Evolutionary conservation across 768 basidiomycete genomes (phyloP), one percentile per base, ranked within the genome.

Genomic region (Trametes maxima): DNA sequence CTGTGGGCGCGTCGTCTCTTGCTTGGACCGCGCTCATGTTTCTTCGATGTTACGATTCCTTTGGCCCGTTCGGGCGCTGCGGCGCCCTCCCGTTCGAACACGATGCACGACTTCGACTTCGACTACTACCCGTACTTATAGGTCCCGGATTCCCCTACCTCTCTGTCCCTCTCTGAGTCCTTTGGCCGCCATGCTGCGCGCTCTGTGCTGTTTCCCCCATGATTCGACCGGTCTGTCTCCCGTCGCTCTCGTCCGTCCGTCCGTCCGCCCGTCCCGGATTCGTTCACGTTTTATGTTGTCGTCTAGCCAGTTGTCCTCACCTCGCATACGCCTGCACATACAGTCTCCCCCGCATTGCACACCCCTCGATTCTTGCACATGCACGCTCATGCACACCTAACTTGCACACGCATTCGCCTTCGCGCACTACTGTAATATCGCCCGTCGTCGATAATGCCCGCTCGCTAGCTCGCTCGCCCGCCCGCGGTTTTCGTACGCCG

Each of bases 341-440:
- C 35, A 28, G 45, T 60, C 54, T 48, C 54, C 47, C 48, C 40
- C 19, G 45, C 53, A 49, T 44, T 19, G n/a, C 28, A 33, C 28
- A 8, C 28, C 28, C 39, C 21, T 37, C 47, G 56, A 21, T 57
- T 59, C 50, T 52, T 46, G 45, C 45, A 21, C 45, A 46, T 45
- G 50, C 42, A 48, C 21, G 45, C 45, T 22, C 39, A 21, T 24
- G 21, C 45, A 22, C 21, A 33, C 45, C 45, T 19, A 19, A 22
- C 45, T 46, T 6, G 21, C 8, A 22, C 8, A 22, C 45, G 45
- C 45, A n/a, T 10, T 21, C 24, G 45, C 24, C 22, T 13, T 24
- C 17, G n/a, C 43, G n/a, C 21, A 1, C 43, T 44, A 44, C 21
- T 44, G 10, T n/a, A n/a, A 44, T 44, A 44, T 19, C 43, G 43